Percentiles rank a stretch among this genome's conserved stretches.
Conservation (phyloP, 352 stramenopile species). For the Pythium insidiosum region DNA sequence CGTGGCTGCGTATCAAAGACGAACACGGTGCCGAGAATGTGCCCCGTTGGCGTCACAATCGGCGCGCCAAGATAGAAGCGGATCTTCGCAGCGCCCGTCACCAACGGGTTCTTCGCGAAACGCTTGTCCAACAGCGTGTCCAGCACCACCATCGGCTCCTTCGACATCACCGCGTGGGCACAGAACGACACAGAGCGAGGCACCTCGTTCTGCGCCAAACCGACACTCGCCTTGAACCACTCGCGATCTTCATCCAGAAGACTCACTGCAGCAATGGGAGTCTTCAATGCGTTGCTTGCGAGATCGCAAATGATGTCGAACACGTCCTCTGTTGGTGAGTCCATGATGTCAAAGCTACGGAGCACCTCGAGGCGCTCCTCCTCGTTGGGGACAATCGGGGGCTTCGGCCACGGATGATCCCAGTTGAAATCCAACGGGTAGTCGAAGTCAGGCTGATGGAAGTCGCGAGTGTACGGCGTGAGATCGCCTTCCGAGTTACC, state of each 20-base stretch:
- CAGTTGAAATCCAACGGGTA: constrained; percentile 86
- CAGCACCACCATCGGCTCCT: constrained; percentile 86
- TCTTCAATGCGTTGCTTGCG: constrained; percentile 81
- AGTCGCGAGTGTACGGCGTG: constrained; percentile 68
- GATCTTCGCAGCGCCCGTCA: constrained; percentile 79
- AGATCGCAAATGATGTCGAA: constrained; percentile 88
- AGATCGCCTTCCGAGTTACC: constrained; percentile 72
- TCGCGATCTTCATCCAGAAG: constrained; percentile 80
- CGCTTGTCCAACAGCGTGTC: constrained; percentile 82
- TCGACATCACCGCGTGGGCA: constrained; percentile 83
- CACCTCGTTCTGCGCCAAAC: constrained; percentile 79
- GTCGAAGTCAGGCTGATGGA: constrained; percentile 75
- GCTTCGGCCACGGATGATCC: constrained; percentile 85
- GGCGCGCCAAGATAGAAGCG: constrained; percentile 80
- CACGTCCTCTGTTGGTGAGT: constrained; percentile 78
- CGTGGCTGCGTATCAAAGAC: constrained; percentile 84
- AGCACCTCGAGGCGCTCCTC: constrained; percentile 68
- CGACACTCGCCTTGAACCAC: constrained; percentile 85
- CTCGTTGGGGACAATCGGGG: constrained; percentile 59
- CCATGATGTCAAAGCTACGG: constrained; percentile 81
- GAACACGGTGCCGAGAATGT: constrained; percentile 80
- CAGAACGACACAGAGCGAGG: constrained; percentile 84
- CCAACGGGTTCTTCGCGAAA: constrained; percentile 81
- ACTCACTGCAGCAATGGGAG: constrained; percentile 77
- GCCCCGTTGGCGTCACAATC: constrained; percentile 74